Conservation (phyloP, 192 early-diverging fungal genomes). For the Backusella luteola region DNA sequence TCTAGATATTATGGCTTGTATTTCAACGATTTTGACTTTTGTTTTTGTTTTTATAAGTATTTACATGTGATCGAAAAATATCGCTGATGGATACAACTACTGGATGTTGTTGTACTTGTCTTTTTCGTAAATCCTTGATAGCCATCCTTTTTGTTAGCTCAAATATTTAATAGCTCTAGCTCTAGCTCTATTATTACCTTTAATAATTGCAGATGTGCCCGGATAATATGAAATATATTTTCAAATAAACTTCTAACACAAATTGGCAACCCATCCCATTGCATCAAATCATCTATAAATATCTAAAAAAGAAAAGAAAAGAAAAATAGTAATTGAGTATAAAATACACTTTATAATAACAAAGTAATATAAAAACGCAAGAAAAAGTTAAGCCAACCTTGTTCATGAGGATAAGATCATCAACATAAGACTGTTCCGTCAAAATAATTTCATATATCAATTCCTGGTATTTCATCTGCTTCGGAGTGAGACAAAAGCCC, state of each 20-base stretch:
- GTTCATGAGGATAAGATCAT: conserved; percentile 6
- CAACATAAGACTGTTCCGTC: conserved; percentile 9
- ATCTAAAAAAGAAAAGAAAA: background rate
- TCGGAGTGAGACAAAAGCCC: background rate
- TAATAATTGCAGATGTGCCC: background rate
- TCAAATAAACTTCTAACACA: background rate
- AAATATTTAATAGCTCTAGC: background rate
- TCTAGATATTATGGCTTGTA: background rate
- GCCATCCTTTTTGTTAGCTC: background rate
- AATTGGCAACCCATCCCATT: background rate
- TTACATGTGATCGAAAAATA: conserved; percentile 7
- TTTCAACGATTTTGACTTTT: background rate
- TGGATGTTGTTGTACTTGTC: conserved; percentile 1
- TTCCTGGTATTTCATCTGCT: conserved; percentile 13
- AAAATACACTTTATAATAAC: background rate
- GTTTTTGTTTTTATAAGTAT: background rate
- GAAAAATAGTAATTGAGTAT: background rate
- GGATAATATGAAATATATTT: conserved; percentile 1
- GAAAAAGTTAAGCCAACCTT: background rate
- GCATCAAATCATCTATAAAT: conserved; percentile 1
- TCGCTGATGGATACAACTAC: background rate
- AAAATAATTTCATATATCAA: conserved; percentile 8
- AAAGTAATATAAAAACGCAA: no score
- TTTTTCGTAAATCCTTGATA: background rate
- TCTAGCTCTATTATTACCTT: background rate